Evolutionary conservation across 2,329 filamentous ascomycete genomes (phyloP).

Genomic region (Colletotrichum sp.): DNA sequence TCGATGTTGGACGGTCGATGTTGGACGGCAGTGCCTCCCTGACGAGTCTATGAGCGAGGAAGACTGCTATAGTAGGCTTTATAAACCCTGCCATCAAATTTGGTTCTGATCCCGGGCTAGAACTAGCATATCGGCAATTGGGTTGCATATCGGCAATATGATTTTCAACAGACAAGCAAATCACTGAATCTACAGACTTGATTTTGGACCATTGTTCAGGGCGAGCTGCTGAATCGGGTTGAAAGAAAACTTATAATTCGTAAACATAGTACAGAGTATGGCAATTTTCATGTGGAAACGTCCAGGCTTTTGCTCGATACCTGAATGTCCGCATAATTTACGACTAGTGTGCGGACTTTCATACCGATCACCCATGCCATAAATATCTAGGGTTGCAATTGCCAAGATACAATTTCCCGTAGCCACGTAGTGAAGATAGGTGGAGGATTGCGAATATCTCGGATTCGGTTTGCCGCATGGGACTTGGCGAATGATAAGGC

Average conservation of each 20-base stretch:
- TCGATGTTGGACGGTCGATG: accelerated
- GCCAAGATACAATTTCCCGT: background rate
- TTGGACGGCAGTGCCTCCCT: background rate
- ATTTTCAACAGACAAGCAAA: background rate
- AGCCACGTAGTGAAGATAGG: background rate
- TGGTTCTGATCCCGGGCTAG: background rate
- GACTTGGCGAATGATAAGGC: background rate
- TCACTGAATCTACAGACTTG: background rate
- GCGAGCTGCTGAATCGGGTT: background rate
- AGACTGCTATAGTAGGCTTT: background rate
- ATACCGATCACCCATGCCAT: background rate
- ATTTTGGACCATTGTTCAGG: background rate
- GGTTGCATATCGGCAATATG: background rate
- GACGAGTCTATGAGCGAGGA: background rate
- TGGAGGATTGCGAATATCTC: background rate
- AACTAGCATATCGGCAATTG: background rate
- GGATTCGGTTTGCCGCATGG: background rate
- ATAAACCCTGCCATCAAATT: accelerated
- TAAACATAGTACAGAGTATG: background rate
- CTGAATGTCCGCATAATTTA: background rate
- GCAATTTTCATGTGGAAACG: background rate
- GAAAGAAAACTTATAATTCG: background rate
- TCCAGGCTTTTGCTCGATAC: background rate
- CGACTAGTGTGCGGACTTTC: background rate
- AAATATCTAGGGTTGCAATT: background rate